A percentile compares a stretch with the other conserved stretches of the same genome.
phyloP scores from a whole-genome alignment of 2,329 filamentous ascomycete species.

The Neofusicoccum parvum region DNA sequence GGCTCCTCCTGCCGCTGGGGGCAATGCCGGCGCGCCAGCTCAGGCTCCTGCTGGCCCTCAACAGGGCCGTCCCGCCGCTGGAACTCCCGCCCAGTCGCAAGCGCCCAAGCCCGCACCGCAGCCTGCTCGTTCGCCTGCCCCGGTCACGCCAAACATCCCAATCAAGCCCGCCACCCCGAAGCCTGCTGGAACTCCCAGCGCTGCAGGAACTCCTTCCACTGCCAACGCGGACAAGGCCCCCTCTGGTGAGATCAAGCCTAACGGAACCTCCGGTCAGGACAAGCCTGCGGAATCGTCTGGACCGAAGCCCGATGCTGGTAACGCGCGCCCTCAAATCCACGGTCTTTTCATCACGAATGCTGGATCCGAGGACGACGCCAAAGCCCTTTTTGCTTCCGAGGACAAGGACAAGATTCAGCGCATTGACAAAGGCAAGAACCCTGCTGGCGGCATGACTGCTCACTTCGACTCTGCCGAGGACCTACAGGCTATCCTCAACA shows the following conservation, averaged over 20 bases:
- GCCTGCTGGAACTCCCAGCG: slow-evolving; percentile 40
- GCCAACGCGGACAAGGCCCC: slow-evolving; percentile 39
- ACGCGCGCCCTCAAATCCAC: slow-evolving; percentile 62
- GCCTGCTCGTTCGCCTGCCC: slow-evolving; percentile 45
- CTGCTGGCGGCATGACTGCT: slow-evolving; percentile 69
- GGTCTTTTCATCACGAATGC: slow-evolving; percentile 90
- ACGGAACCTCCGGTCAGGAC: slow-evolving; percentile 51
- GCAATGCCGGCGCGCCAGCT: slow-evolving; percentile 31
- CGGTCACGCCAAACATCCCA: slow-evolving; percentile 44
- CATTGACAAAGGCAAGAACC: slow-evolving; percentile 68
- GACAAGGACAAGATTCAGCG: slow-evolving; percentile 76
- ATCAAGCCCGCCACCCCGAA: slow-evolving; percentile 56
- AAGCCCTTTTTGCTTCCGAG: slow-evolving; percentile 79
- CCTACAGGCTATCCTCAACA: slow-evolving; percentile 75
- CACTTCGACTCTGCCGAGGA: slow-evolving; percentile 81
- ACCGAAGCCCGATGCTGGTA: slow-evolving; percentile 52
- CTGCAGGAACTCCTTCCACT: slow-evolving; percentile 25
- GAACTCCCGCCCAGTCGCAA: slow-evolving; percentile 42
- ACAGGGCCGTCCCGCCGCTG: slow-evolving; percentile 35
- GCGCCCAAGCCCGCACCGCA: slow-evolving; percentile 39
- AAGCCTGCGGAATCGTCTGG: slow-evolving; percentile 37
- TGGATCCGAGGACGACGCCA: slow-evolving; percentile 78
- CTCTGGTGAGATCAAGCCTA: slow-evolving; percentile 48
- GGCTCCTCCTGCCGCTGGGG: slow-evolving; percentile 37
- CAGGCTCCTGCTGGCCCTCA: slow-evolving; percentile 24